Conservation (phyloP, 2,329 filamentous ascomycete species). For the Fusarium bactridioides region DNA sequence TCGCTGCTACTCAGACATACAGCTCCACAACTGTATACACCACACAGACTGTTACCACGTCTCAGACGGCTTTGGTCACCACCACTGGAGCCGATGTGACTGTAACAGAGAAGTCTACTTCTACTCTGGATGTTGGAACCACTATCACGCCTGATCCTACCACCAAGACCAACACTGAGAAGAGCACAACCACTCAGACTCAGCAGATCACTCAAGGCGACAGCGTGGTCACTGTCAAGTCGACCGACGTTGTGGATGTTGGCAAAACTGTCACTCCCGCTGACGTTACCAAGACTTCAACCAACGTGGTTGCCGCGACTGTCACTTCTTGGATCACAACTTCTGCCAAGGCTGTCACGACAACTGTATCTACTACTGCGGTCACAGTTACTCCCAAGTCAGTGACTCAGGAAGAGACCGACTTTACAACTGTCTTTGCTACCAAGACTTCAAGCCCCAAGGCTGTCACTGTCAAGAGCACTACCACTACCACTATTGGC, state of each 20-base stretch:
- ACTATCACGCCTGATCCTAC: conserved; percentile 31
- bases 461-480: conserved; percentile 31
- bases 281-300: conserved; percentile 35
- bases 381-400: conserved; percentile 38
- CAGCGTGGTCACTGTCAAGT: conserved; percentile 40
- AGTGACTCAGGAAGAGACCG: conserved; percentile 21
- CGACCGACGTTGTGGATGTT: conserved; percentile 42
- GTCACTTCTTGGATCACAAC: conserved; percentile 27
- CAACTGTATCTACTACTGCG: conserved; percentile 18
- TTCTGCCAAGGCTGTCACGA: conserved; percentile 24
- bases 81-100: conserved; percentile 14
- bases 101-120: conserved; percentile 25
- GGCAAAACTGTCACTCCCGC: conserved; percentile 45
- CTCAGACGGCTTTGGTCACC: conserved; percentile 28
- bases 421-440: conserved; percentile 16
- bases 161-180: conserved; percentile 23
- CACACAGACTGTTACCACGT: conserved; percentile 23
- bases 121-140: conserved; percentile 27
- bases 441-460: conserved; percentile 33
- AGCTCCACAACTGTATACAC: conserved; percentile 31
- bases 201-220: conserved; percentile 18
- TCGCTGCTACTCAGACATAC: conserved; percentile 6
- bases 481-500: conserved; percentile 26
- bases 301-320: conserved; percentile 20
- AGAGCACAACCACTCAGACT: conserved; percentile 28